Evolutionary conservation across 306 rosid genomes (phyloP), one percentile per base, ranked within the genome.

Genomic region (Lithocarpus polystachyus): DNA sequence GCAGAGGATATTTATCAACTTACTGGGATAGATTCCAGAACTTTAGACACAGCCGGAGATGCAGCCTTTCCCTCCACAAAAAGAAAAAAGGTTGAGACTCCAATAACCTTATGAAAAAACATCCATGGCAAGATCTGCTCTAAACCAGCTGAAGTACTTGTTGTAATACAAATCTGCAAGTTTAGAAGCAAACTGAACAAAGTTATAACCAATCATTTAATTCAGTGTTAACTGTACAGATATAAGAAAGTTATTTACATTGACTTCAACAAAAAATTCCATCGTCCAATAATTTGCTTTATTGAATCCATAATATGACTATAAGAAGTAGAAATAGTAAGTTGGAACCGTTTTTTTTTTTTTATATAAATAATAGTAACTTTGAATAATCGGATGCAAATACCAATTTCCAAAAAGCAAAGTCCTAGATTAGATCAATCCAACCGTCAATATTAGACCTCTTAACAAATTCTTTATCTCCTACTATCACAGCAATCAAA

Each of bases 21-120:
- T 89, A 95, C 99, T 62, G 92, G 93, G 79, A 95, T 93, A 61
- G 98, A 93, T 82, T 93, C 87, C 74, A 95, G 79, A 81, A 93
- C 93, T 75, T 88, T 91, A 18, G 93, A 78, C 75, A 93, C 96
- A 73, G 87, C 87, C 18, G 93, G 92, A 52, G 97, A 82, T 52
- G 99, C 99, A 77, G 98, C 99, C 78, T 91, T 95, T 71, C 99
- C 98, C 84, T 95, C 99, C 84, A 93, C 97, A 73, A 91, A 95
- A 75, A 95, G 96, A 2, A 90, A 90, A 78, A 95, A 95, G 74
- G 87, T 82, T 13, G 96, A 75, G 51, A 89, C 99, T 35, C 98
- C 98, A 70, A 95, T 84, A 86, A 91, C 91, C 88, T 95, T 93
- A 79, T 95, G 99, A 83, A 90, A 95, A 82, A 93, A 95, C 99